Base-by-base conservation (phyloP, 441 rosid genomes). In the Corymbia calophylla region DNA sequence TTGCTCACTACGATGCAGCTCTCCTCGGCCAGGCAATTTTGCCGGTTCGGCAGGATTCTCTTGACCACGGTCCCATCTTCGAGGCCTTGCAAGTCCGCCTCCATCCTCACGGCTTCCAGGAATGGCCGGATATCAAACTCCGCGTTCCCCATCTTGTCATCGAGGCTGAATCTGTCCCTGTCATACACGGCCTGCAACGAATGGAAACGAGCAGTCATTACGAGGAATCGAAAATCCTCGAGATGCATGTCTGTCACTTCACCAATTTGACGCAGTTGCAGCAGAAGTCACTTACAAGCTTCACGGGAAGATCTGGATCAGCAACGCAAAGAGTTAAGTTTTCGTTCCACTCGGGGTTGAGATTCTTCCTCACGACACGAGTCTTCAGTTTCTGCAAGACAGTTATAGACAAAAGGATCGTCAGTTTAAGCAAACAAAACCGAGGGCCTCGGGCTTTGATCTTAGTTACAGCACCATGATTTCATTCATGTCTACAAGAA, bases 271-370 rank as follows among this genome's bases (percentile, higher is more conserved):
- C 3, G n/a, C 58, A 29, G 35, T 53, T 16, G 25, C 87, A 21
- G 87, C 6, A 39, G 44, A 39, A 19, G 49, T 73, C 53, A 92
- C 93, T 93, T 92, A 95, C 97, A 91, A 95, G 87, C 86, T 88
- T 89, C 89, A 95, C 88, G 7, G 95, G 93, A 86, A 89, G 88
- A 62, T 88, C 56, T 44, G 93, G 92, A 87, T 94, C 94, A 73
- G 87, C 88, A 70, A 95, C 91, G 7, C 93, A 80, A 91, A 95
- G 95, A 89, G 95, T 94, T 27, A 95, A 89, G 9, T 94, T 95
- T 25, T 94, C 95, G 25, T 95, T 94, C 97, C 97, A 95, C 62
- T 91, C 93, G 29, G 97, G 97, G 92, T 95, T 95, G 89, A 93
- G 90, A 91, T 94, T 94, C 39, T 85, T 91, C 86, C 91, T 93